Percentiles rank a stretch among this genome's conserved stretches.
phyloP scores from a whole-genome alignment of 805 yeast genomes.

The Yamadazyma nakazawae region DNA sequence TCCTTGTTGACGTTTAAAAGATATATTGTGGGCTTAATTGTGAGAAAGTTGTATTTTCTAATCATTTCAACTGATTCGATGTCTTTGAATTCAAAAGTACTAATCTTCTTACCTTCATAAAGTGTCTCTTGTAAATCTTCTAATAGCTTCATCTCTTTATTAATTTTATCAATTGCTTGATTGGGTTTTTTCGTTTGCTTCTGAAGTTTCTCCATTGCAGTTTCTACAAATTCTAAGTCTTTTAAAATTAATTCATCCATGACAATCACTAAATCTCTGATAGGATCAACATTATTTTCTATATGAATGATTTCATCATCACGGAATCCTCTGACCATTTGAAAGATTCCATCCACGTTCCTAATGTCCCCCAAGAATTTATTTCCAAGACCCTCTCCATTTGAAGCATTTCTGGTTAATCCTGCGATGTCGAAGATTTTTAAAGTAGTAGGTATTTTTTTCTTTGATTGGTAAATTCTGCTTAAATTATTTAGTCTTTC shows the following conservation, averaged over 20 bases:
- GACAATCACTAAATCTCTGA: slow-evolving; percentile 60
- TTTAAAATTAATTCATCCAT: slow-evolving; percentile 60
- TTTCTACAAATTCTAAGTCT: slow-evolving; percentile 62
- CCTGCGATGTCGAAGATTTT: slow-evolving; percentile 71
- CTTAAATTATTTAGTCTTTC: slow-evolving; percentile 47
- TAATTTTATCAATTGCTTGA: slow-evolving; percentile 21
- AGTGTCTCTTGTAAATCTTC: slow-evolving; percentile 31
- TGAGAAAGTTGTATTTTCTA: slow-evolving; percentile 68
- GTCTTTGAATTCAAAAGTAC: slow-evolving; percentile 55
- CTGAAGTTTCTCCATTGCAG: slow-evolving; percentile 30
- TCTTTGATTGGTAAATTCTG: slow-evolving; percentile 46
- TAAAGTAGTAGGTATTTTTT: slow-evolving; percentile 51
- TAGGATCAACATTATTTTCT: slow-evolving; percentile 55
- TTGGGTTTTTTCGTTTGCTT: slow-evolving; percentile 30
- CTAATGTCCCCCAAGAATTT: slow-evolving; percentile 66
- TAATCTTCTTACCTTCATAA: slow-evolving; percentile 56
- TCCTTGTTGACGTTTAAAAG: slow-evolving; percentile 68
- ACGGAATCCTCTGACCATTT: slow-evolving; percentile 62
- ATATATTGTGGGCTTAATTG: slow-evolving; percentile 86
- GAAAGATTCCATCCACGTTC: slow-evolving; percentile 69
- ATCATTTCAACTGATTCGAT: slow-evolving; percentile 61
- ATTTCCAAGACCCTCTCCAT: slow-evolving; percentile 75
- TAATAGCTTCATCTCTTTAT: slow-evolving; percentile 27
- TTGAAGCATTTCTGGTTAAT: slow-evolving; percentile 56
- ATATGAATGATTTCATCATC: slow-evolving; percentile 67